Evolutionary conservation across 108 stramenopile species (phyloP).

Genomic region (Cylindrotheca closterium): DNA sequence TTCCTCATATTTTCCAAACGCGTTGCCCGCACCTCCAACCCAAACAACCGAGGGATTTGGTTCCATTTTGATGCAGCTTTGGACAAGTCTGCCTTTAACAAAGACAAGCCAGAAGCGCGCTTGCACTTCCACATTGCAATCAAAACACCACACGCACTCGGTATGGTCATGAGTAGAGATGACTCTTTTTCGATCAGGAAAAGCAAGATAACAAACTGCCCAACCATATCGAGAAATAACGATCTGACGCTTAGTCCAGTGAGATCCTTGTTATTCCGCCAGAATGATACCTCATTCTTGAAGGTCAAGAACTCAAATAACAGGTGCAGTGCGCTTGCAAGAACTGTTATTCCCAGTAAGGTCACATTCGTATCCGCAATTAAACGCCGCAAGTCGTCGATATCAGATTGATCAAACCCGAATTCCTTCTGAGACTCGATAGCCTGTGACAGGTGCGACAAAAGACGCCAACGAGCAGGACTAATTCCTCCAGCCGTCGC

Average conservation of each 20-base stretch:
- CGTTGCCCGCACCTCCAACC: conserved; percentile 71
- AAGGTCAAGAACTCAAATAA: conserved; percentile 95
- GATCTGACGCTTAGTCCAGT: conserved; percentile 83
- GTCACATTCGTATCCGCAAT: conserved; percentile 78
- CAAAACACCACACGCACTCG: conserved; percentile 73
- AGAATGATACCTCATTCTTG: conserved; percentile 92
- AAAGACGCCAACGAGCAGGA: conserved; percentile 78
- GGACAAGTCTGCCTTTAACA: conserved; percentile 44
- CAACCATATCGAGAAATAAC: conserved; percentile 85
- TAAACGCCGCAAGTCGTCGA: conserved; percentile 74
- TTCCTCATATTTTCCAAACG: conserved; percentile 41
- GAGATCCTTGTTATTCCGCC: conserved; percentile 86
- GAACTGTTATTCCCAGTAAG: conserved; percentile 82
- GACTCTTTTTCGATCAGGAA: conserved; percentile 89
- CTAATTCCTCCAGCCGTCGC: conserved; percentile 70
- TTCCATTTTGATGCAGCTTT: conserved; percentile 48
- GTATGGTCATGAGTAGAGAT: conserved; percentile 84
- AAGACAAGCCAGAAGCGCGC: conserved; percentile 63
- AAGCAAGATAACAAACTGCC: conserved; percentile 85
- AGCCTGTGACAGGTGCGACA: conserved; percentile 72
- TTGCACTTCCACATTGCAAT: conserved; percentile 87
- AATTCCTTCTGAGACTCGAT: conserved; percentile 83
- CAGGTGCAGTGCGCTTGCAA: conserved; percentile 90
- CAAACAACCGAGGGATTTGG: conserved; percentile 55
- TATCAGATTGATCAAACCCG: conserved; percentile 92